A percentile compares a stretch with the other conserved stretches of the same genome.
These are phyloP conservation scores for Caloboletus inedulis DNA, from an alignment of 1,284 basidiomycete genomes.

Conservation along the genomic window DNA sequence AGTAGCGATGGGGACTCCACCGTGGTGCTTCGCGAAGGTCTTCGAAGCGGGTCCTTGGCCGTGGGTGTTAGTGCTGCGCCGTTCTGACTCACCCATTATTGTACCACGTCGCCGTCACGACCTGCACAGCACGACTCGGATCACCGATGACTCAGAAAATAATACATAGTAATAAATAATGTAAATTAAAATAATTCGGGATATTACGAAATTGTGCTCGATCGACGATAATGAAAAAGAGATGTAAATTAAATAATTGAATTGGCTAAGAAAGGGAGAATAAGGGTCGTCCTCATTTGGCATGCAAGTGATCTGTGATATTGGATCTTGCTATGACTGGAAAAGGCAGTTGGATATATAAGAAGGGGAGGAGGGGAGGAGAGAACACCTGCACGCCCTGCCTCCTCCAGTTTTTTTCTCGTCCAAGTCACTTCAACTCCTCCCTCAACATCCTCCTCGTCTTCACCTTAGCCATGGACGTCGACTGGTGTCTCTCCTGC, in stretches of 20 bases:
- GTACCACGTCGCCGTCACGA: conserved; percentile 19
- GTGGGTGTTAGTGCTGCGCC: conserved; percentile 27
- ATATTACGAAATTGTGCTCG: conserved; percentile 20
- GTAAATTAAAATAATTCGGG: conserved; percentile 17
- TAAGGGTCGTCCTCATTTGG: conserved; percentile 24
- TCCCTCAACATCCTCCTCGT: neutral
- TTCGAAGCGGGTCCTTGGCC: neutral
- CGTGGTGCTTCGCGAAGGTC: conserved; percentile 19
- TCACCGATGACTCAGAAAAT: conserved; percentile 3
- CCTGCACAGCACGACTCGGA: conserved; percentile 7
- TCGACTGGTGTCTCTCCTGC: conserved; percentile 67
- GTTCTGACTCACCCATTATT: conserved; percentile 18
- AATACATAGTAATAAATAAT: neutral
- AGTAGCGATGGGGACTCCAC: conserved; percentile 6
- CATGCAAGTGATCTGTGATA: conserved; percentile 9
- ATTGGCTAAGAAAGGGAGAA: conserved; percentile 20
- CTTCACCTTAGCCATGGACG: conserved; percentile 44
- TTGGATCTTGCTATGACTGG: conserved; percentile 14
- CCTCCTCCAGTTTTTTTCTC: conserved; percentile 18
- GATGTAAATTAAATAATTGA: conserved; percentile 35
- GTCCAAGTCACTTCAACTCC: neutral
- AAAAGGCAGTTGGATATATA: conserved; percentile 33
- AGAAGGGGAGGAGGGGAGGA: conserved; percentile 12
- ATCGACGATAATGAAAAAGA: conserved; percentile 33
- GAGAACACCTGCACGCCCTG: conserved; percentile 13